phyloP scores from a whole-genome alignment of 192 early-diverging fungal species.

The Umbelopsis sp. region DNA sequence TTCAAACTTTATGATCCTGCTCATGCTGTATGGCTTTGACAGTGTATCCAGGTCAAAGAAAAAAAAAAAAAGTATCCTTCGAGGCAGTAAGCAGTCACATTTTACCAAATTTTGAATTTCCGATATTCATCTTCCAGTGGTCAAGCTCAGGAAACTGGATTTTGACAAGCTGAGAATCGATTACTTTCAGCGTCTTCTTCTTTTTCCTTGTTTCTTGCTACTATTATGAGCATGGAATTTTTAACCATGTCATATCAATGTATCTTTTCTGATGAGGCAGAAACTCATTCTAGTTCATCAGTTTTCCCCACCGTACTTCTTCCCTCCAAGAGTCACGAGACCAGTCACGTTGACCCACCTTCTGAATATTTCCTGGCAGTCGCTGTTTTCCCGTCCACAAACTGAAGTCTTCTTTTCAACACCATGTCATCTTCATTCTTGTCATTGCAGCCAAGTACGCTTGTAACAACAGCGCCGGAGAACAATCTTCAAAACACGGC shows the following conservation, averaged over 20 bases:
- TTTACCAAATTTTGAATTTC: too few relatives aligned
- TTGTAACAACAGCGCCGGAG: slow-evolving; percentile 2
- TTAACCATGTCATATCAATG: too few relatives aligned
- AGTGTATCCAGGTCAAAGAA: background rate
- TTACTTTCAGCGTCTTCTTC: too few relatives aligned
- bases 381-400: background rate
- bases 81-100: too few relatives aligned
- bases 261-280: too few relatives aligned
- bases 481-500: slow-evolving; percentile 3
- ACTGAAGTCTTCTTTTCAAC: background rate
- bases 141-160: too few relatives aligned
- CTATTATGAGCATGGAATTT: too few relatives aligned
- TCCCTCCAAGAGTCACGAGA: background rate
- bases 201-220: too few relatives aligned
- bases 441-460: slow-evolving; percentile 15
- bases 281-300: too few relatives aligned
- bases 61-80: background rate
- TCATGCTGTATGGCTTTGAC: slow-evolving; percentile 20
- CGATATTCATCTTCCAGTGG: too few relatives aligned
- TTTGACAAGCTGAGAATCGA: too few relatives aligned
- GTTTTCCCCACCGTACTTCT: background rate
- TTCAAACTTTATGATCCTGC: slow-evolving; percentile 60
- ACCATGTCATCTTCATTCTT: slow-evolving; percentile 14
- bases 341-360: slow-evolving; percentile 16
- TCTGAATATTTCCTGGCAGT: background rate